phyloP scores from a whole-genome alignment of 2,329 filamentous ascomycete species.

The Epichloe hybrida region DNA sequence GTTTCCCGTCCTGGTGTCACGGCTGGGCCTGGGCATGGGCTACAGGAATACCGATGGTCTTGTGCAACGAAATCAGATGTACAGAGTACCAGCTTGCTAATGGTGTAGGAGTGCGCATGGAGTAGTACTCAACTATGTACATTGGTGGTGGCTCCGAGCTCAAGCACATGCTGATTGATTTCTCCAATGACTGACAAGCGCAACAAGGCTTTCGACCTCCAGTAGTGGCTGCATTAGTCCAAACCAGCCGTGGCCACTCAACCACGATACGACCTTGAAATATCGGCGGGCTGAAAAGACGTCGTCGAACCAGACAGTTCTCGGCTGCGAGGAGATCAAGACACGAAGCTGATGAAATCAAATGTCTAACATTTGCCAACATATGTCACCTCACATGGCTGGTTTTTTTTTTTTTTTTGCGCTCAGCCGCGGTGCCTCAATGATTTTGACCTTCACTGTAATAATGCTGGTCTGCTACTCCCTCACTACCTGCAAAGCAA shows the following conservation, averaged over 20 bases:
- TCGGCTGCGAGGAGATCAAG: no score
- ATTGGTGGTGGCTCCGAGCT: background rate
- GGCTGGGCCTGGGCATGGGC: background rate
- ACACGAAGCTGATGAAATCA: no score
- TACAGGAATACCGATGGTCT: background rate
- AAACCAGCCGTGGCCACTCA: background rate
- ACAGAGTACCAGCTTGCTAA: background rate
- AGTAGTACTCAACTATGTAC: background rate
- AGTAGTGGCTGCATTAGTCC: constrained; percentile 1
- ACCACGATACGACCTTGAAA: background rate
- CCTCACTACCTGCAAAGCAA: no score
- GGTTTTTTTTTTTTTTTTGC: no score
- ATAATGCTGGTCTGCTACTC: no score
- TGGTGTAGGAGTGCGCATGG: background rate
- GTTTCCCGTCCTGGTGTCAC: background rate
- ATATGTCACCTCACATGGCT: no score
- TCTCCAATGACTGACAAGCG: background rate
- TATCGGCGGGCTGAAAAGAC: background rate
- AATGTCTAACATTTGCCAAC: no score
- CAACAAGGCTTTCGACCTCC: background rate
- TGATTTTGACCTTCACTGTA: no score
- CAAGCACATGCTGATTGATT: background rate
- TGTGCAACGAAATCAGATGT: background rate
- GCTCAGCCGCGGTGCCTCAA: no score
- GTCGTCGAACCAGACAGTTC: background rate